These are phyloP conservation scores for Sequoiadendron giganteum DNA, from an alignment of 75 land plant species.

Conservation along the genomic window DNA sequence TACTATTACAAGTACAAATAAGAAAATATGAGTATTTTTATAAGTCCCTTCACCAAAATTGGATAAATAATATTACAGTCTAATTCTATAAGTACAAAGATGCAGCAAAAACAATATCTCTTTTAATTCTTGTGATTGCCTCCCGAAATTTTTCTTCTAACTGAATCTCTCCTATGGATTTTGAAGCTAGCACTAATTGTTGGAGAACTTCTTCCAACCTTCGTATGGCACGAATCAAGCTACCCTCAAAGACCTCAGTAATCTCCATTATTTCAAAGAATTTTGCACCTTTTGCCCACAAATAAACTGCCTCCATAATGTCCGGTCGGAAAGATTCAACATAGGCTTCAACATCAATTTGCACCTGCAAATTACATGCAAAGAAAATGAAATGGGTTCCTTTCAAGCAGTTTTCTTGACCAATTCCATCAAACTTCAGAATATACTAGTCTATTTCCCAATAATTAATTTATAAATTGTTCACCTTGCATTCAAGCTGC, in stretches of 20 bases:
- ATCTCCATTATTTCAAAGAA: slow-evolving; percentile 88
- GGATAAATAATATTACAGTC: not conserved
- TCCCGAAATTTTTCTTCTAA: slow-evolving; percentile 87
- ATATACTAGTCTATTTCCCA: not conserved
- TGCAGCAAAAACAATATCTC: slow-evolving; percentile 96
- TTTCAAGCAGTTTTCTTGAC: not conserved
- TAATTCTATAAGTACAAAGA: slow-evolving; percentile 66
- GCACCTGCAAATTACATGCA: slow-evolving; percentile 43
- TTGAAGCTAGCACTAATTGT: slow-evolving; percentile 77
- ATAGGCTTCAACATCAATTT: slow-evolving; percentile 79
- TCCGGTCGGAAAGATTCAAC: slow-evolving; percentile 90
- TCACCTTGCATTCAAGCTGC: slow-evolving; percentile 96
- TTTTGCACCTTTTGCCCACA: slow-evolving; percentile 90
- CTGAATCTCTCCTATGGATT: slow-evolving; percentile 81
- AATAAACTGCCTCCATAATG: slow-evolving; percentile 92
- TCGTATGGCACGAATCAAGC: slow-evolving; percentile 88
- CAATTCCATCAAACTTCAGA: not conserved
- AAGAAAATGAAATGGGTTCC: not conserved
- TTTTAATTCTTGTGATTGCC: slow-evolving; percentile 70
- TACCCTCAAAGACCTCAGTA: slow-evolving; percentile 86
- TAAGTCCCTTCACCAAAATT: not conserved
- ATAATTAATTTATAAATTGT: not conserved
- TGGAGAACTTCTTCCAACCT: slow-evolving; percentile 96
- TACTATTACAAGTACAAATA: not conserved
- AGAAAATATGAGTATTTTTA: not conserved